phyloP scores from a whole-genome alignment of 176 grass and related monocot species.

The Oryza meridionalis region DNA sequence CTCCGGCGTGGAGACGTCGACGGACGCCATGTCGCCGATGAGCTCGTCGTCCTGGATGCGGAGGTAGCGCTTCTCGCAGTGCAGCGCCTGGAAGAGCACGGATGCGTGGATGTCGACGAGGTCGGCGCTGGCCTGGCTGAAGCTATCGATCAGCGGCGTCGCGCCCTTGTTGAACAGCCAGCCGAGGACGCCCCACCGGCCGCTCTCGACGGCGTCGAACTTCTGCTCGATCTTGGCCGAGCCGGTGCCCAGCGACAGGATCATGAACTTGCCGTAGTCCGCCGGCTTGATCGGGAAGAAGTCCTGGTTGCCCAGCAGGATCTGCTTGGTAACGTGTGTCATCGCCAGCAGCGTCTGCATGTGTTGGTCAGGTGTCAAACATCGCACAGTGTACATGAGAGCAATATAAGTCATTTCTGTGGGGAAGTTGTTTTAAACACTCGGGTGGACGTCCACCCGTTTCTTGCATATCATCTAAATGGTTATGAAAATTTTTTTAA shows the following conservation, averaged over 20 bases:
- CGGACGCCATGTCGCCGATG: conserved; percentile 23
- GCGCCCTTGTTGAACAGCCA: conserved; percentile 60
- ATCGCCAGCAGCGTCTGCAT: conserved; percentile 60
- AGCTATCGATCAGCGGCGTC: conserved; percentile 64
- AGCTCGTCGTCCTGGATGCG: conserved; percentile 65
- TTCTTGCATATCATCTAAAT: no score
- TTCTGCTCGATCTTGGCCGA: conserved; percentile 51
- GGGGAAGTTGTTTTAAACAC: no score
- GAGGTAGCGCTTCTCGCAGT: conserved; percentile 43
- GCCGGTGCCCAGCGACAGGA: conserved; percentile 66
- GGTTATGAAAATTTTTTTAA: no score
- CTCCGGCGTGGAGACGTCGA: conserved; percentile 43
- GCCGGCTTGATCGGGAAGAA: conserved; percentile 42
- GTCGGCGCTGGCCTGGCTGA: conserved; percentile 63
- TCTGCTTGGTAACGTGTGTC: conserved; percentile 59
- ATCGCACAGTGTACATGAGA: not conserved
- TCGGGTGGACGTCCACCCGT: no score
- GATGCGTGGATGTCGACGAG: conserved; percentile 73
- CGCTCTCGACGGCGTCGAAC: conserved; percentile 9
- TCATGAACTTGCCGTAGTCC: conserved; percentile 54
- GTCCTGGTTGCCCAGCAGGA: conserved; percentile 36
- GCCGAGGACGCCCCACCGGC: conserved; percentile 62
- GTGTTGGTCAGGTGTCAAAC: not conserved
- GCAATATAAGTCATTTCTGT: not conserved
- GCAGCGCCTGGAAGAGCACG: conserved; percentile 57